Evolutionary conservation across 169 alveolate genomes (phyloP).

Genomic region (Eimeria praecox): DNA sequence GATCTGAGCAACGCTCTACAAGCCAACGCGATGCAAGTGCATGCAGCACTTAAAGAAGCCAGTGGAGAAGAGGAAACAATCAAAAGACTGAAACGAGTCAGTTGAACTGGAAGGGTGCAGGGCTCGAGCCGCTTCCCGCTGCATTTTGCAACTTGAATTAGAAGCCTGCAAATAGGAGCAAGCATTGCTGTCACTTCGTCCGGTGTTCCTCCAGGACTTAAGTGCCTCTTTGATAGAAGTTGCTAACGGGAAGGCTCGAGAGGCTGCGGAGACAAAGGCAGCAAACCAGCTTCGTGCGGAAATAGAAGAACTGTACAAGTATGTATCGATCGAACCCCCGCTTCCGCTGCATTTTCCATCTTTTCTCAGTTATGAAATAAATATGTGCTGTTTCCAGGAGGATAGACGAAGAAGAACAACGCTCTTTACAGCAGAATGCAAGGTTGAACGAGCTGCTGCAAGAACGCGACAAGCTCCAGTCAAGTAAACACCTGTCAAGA

Average conservation of each 20-base stretch:
- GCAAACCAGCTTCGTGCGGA: slow-evolving; percentile 60
- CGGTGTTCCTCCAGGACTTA: slow-evolving; percentile 19
- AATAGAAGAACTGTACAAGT: slow-evolving; percentile 65
- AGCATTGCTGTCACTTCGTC: background rate
- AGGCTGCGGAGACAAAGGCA: slow-evolving; percentile 72
- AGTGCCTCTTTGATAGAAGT: slow-evolving; percentile 66
- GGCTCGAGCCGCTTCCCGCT: background rate
- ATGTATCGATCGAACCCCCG: background rate
- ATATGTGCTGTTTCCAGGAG: slow-evolving; percentile 28
- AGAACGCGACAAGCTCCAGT: slow-evolving; percentile 62
- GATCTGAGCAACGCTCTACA: slow-evolving; percentile 64
- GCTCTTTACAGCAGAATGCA: slow-evolving; percentile 59
- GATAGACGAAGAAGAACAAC: slow-evolving; percentile 65
- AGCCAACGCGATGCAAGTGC: slow-evolving; percentile 60
- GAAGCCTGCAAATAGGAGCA: background rate
- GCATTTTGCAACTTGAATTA: background rate
- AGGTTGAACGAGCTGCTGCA: slow-evolving; percentile 57
- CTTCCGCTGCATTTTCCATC: background rate
- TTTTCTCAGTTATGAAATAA: background rate
- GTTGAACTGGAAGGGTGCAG: background rate
- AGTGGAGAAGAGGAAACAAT: slow-evolving; percentile 66
- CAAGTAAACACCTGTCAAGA: background rate
- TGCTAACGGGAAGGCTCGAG: slow-evolving; percentile 66
- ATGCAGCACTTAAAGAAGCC: slow-evolving; percentile 69
- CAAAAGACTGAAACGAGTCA: slow-evolving; percentile 57